phyloP scores from a whole-genome alignment of 768 basidiomycete genomes.

The Russula abietina region DNA sequence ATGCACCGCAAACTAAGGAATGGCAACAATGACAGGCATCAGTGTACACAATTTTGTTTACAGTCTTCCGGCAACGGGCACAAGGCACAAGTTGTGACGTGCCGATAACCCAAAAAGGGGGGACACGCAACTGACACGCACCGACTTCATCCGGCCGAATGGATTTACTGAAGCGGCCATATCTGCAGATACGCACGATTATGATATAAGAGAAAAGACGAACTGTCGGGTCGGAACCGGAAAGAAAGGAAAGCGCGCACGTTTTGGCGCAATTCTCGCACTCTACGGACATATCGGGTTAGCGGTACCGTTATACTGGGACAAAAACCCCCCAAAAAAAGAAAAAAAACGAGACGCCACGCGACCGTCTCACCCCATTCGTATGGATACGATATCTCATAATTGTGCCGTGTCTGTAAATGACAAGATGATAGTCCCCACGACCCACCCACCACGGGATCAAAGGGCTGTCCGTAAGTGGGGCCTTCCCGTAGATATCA shows the following conservation, averaged over 20 bases:
- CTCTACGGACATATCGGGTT: constrained; percentile 36
- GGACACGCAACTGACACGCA: constrained; percentile 32
- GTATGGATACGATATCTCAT: constrained; percentile 68
- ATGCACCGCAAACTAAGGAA: constrained; percentile 56
- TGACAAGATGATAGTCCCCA: neutral
- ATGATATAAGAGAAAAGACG: neutral
- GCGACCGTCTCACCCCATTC: constrained; percentile 58
- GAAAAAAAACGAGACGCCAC: neutral
- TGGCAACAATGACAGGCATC: neutral
- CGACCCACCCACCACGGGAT: neutral
- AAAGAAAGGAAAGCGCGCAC: constrained; percentile 36
- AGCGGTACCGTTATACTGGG: constrained; percentile 10
- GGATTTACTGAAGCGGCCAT: constrained; percentile 70
- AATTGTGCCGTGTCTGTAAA: constrained; percentile 55
- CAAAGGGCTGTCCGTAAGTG: constrained; percentile 2
- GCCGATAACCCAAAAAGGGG: neutral
- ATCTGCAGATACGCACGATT: constrained; percentile 37
- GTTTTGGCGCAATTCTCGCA: constrained; percentile 58
- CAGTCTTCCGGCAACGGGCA: neutral
- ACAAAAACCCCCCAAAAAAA: neutral
- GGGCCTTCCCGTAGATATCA: constrained; percentile 15
- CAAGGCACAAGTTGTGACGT: neutral
- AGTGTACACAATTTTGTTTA: neutral
- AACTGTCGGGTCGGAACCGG: neutral
- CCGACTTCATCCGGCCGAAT: constrained; percentile 60